Evolutionary conservation across 2,329 filamentous ascomycete genomes (phyloP).

Genomic region (Acrocalymma vagum): DNA sequence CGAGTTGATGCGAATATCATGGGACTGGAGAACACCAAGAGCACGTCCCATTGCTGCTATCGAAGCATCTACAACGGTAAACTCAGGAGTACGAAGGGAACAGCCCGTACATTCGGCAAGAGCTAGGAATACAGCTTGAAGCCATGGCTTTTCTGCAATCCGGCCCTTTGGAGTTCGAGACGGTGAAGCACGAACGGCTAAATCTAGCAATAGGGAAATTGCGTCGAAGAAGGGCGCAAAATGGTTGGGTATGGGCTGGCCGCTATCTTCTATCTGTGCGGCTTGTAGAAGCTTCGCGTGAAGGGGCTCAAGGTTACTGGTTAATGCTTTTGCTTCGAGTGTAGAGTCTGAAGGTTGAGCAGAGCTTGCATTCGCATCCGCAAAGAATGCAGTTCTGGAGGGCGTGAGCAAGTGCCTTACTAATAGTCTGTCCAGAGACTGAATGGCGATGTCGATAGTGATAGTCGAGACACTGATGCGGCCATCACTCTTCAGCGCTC

Average conservation of each 20-base stretch:
- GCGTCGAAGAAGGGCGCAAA: slow-evolving; percentile 33
- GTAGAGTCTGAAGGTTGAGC: slow-evolving; percentile 3
- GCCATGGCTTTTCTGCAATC: slow-evolving; percentile 53
- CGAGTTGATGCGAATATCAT: slow-evolving; percentile 35
- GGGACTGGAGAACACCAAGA: slow-evolving; percentile 30
- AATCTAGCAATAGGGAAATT: slow-evolving; percentile 47
- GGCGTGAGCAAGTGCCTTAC: slow-evolving; percentile 54
- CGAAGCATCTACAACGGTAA: slow-evolving; percentile 23
- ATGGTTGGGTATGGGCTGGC: slow-evolving; percentile 27
- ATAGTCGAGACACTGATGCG: not conserved
- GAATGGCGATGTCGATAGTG: slow-evolving; percentile 17
- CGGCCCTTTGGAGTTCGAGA: slow-evolving; percentile 50
- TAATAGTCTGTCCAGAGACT: slow-evolving; percentile 45
- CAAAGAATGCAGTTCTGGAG: slow-evolving; percentile 48
- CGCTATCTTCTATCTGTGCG: slow-evolving; percentile 38
- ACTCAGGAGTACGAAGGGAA: slow-evolving; percentile 32
- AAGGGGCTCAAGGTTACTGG: slow-evolving; percentile 32
- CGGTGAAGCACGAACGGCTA: slow-evolving; percentile 51
- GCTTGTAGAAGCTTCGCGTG: slow-evolving; percentile 40
- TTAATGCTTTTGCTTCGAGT: slow-evolving; percentile 24
- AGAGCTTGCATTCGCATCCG: slow-evolving; percentile 13
- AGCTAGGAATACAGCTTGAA: slow-evolving; percentile 50
- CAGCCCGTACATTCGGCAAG: slow-evolving; percentile 46
- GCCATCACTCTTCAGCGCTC: slow-evolving; percentile 6
- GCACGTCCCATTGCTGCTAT: slow-evolving; percentile 34